Conservation (phyloP, 140 eudicot species). For the Artemisia princeps region DNA sequence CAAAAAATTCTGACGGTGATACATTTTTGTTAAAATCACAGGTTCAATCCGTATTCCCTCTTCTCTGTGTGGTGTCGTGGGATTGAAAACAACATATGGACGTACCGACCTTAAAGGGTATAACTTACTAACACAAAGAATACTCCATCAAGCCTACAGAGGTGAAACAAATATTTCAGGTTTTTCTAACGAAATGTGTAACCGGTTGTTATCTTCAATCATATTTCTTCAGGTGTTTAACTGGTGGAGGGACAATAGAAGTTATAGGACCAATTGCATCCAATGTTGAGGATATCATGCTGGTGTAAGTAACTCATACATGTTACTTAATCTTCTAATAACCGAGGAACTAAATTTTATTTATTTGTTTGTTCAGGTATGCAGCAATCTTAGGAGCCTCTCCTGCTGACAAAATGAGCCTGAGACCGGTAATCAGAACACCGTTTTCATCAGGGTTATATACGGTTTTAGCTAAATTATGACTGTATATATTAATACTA, state of each 20-base stretch:
- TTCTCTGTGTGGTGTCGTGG: slow-evolving; percentile 90
- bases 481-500: no score
- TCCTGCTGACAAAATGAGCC: slow-evolving; percentile 19
- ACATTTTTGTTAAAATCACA: slow-evolving; percentile 29
- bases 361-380: slow-evolving; percentile 19
- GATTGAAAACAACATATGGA: slow-evolving; percentile 76
- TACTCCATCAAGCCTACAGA: neutral
- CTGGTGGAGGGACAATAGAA: slow-evolving; percentile 70
- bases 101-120: slow-evolving; percentile 65
- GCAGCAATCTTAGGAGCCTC: slow-evolving; percentile 27
- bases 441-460: neutral
- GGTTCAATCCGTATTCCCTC: slow-evolving; percentile 92
- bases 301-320: slow-evolving; percentile 11
- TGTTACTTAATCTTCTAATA: neutral
- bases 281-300: slow-evolving; percentile 66
- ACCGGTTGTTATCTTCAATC: no score
- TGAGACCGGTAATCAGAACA: slow-evolving; percentile 16
- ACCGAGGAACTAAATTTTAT: neutral
- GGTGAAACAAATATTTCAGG: no score
- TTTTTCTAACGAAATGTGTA: no score
- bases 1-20: neutral
- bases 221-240: slow-evolving; percentile 29
- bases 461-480: slow-evolving; percentile 3
- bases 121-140: slow-evolving; percentile 7
- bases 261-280: slow-evolving; percentile 78